A percentile compares a stretch with the other conserved stretches of the same genome.
Evolutionary conservation across 2,329 filamentous ascomycete species (phyloP).

Genomic region (Claviceps maximensis): DNA sequence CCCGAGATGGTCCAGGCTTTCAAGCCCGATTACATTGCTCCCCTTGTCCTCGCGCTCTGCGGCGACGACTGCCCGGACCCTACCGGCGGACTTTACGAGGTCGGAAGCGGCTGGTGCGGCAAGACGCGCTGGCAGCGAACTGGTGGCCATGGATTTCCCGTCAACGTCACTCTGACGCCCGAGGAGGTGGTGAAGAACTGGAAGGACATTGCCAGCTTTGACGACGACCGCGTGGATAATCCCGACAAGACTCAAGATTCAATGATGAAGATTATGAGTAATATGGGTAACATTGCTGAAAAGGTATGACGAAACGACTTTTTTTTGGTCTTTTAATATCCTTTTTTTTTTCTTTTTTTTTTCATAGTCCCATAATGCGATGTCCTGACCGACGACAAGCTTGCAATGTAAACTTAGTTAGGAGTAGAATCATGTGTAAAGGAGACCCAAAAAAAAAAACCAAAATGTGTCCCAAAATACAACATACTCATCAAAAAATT

Average conservation of each 20-base stretch:
- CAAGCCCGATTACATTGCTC: constrained; percentile 97
- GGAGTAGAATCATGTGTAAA: constrained; percentile 9
- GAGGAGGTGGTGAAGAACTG: constrained; percentile 69
- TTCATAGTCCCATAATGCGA: too few species aligned
- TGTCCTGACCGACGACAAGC: neutral
- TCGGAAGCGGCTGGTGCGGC: constrained; percentile 86
- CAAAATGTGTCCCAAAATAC: neutral
- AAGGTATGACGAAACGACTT: constrained; percentile 39
- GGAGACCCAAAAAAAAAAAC: neutral
- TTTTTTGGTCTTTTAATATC: neutral
- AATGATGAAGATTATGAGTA: constrained; percentile 62
- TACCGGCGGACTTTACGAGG: constrained; percentile 85
- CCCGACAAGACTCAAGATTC: constrained; percentile 68
- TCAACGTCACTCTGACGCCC: constrained; percentile 70
- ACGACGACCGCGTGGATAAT: constrained; percentile 76
- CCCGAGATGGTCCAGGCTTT: constrained; percentile 97
- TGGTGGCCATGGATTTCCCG: constrained; percentile 80
- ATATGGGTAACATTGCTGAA: constrained; percentile 65
- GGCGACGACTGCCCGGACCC: constrained; percentile 77
- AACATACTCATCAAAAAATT: neutral
- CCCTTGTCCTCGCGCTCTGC: constrained; percentile 71
- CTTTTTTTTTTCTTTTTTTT: constrained; percentile 9
- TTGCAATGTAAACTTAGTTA: constrained; percentile 10
- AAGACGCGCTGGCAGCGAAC: constrained; percentile 90
- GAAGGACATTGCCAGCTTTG: constrained; percentile 73